A percentile compares a stretch with the other conserved stretches of the same genome.
phyloP scores from a whole-genome alignment of 1,139 yeast genomes.

The Hanseniaspora uvarum region DNA sequence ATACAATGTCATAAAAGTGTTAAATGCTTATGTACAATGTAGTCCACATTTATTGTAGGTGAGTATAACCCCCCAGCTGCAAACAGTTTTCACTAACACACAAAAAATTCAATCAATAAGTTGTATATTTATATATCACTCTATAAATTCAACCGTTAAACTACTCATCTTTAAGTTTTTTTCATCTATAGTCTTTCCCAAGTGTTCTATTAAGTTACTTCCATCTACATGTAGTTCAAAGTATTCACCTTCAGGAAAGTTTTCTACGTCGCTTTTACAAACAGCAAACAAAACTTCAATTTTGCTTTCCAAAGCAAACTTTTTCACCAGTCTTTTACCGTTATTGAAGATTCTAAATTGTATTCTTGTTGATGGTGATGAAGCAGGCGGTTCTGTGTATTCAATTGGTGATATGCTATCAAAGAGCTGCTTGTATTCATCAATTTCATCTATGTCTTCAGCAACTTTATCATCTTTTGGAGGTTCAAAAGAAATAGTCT shows the following conservation, averaged over 20 bases:
- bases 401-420: constrained; percentile 36
- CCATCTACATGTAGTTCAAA: constrained; percentile 39
- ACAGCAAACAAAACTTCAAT: constrained; percentile 54
- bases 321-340: constrained; percentile 71
- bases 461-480: constrained; percentile 19
- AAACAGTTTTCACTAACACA: too few relatives aligned
- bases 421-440: constrained; percentile 24
- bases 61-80: too few relatives aligned
- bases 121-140: not conserved
- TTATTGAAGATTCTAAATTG: constrained; percentile 73
- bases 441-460: constrained; percentile 22
- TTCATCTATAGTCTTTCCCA: constrained; percentile 54
- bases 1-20: too few relatives aligned
- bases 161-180: constrained; percentile 78
- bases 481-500: too few relatives aligned
- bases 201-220: constrained; percentile 49
- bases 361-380: constrained; percentile 58
- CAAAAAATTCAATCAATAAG: too few relatives aligned
- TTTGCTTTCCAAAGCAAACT: constrained; percentile 49
- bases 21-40: too few relatives aligned
- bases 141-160: constrained; percentile 11
- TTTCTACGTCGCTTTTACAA: constrained; percentile 44
- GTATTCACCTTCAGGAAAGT: constrained; percentile 43
- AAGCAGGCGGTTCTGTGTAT: constrained; percentile 50
- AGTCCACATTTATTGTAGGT: too few relatives aligned